These are phyloP conservation scores for Fusarium redolens DNA, from an alignment of 2,329 filamentous ascomycete genomes.

Conservation along the genomic window DNA sequence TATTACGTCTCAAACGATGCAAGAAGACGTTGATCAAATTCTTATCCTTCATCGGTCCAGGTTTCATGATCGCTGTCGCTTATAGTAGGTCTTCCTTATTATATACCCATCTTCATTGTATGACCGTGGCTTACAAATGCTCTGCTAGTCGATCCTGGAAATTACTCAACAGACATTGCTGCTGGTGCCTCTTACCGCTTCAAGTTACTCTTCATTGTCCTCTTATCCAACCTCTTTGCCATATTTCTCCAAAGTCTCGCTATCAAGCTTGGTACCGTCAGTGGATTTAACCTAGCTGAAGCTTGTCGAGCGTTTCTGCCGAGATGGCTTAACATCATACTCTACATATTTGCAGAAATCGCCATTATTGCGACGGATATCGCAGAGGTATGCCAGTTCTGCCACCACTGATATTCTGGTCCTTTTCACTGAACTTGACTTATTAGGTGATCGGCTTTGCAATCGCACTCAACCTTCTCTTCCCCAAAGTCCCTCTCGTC, in stretches of 20 bases:
- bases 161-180: slow-evolving; percentile 10
- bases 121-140: accelerated
- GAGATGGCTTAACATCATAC: slow-evolving; percentile 69
- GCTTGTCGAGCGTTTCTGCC: slow-evolving; percentile 74
- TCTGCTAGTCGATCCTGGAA: slow-evolving; percentile 4
- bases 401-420: too few relatives aligned
- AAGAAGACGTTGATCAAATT: neutral
- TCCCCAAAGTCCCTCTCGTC: slow-evolving; percentile 72
- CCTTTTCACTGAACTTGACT: too few relatives aligned
- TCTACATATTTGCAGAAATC: slow-evolving; percentile 73
- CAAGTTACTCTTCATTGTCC: neutral
- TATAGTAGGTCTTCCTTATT: neutral
- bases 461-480: slow-evolving; percentile 74
- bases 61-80: slow-evolving; percentile 11
- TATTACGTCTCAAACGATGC: neutral
- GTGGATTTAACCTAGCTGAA: slow-evolving; percentile 73
- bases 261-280: slow-evolving; percentile 77
- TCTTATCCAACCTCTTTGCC: slow-evolving; percentile 66
- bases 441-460: slow-evolving; percentile 73
- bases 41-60: slow-evolving; percentile 1
- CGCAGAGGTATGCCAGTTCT: slow-evolving; percentile 59
- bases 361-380: slow-evolving; percentile 80
- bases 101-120: too few relatives aligned
- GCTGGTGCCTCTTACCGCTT: slow-evolving; percentile 8
- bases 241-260: slow-evolving; percentile 76